Conservation (phyloP, 2,329 filamentous ascomycete genomes). For the Scedosporium boydii region DNA sequence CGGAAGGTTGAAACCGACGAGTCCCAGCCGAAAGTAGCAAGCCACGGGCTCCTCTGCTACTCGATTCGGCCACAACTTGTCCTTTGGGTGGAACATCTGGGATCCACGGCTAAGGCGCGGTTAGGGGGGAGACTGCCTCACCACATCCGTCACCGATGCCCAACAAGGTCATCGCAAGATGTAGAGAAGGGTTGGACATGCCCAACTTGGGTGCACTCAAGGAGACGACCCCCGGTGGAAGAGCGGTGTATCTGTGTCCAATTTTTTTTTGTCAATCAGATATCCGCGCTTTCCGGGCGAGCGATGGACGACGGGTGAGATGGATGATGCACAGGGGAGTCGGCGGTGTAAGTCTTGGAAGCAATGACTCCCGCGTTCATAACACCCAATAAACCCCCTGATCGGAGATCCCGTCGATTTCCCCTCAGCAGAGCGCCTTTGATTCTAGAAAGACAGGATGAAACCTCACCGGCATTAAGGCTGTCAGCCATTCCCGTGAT, state of each 20-base stretch:
- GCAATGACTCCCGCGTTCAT: neutral
- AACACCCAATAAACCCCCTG: neutral
- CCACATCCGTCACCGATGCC: neutral
- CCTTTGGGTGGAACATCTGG: neutral
- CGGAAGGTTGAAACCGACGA: neutral
- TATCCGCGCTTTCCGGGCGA: neutral
- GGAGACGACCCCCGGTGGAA: neutral
- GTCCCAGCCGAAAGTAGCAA: neutral
- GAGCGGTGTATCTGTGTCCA: neutral
- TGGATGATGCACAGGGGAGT: neutral
- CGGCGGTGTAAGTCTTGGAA: neutral
- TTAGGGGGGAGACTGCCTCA: neutral
- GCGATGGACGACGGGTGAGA: too few species aligned
- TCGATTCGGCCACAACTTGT: neutral
- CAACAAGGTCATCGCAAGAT: neutral
- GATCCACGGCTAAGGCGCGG: neutral
- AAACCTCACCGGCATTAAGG: neutral
- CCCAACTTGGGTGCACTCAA: too few species aligned
- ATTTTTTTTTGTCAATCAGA: neutral
- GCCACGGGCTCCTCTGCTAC: neutral
- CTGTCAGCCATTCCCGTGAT: neutral
- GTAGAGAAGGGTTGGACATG: neutral
- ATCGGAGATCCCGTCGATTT: neutral
- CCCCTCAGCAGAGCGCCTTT: neutral
- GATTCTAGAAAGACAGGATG: neutral